Evolutionary conservation across 495 filamentous ascomycete genomes (phyloP).

Genomic region (Neurospora sp.): DNA sequence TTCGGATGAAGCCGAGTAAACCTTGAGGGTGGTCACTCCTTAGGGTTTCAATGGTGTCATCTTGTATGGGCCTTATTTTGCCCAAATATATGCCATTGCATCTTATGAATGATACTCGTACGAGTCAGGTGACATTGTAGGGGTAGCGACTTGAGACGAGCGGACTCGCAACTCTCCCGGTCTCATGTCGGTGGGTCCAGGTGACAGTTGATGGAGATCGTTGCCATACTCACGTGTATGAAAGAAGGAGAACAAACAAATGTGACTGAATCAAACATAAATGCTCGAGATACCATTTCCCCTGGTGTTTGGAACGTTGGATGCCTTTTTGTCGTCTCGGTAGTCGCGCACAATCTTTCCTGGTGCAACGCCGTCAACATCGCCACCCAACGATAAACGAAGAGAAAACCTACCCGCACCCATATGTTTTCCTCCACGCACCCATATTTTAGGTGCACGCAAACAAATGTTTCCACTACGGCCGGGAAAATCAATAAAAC

Average conservation of each 20-base stretch:
- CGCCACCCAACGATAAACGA: not conserved
- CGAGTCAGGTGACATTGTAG: not conserved
- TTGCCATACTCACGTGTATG: not conserved
- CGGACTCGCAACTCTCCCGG: not conserved
- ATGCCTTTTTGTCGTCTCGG: not conserved
- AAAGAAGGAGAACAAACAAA: not conserved
- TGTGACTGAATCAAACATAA: not conserved
- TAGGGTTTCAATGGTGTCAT: not conserved
- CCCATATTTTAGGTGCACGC: not conserved
- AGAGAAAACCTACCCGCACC: not conserved
- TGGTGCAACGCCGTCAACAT: not conserved
- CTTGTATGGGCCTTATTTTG: not conserved
- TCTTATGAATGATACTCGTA: not conserved
- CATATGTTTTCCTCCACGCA: not conserved
- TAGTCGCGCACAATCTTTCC: not conserved
- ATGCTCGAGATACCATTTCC: not conserved
- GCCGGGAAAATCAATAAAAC: not conserved
- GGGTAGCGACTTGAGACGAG: not conserved
- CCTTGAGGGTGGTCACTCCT: not conserved
- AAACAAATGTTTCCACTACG: not conserved
- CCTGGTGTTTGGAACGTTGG: not conserved
- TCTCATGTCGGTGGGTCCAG: not conserved
- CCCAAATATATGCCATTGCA: not conserved
- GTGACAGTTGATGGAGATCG: not conserved
- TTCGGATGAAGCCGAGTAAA: not conserved